phyloP scores from a whole-genome alignment of 163 green algal species.

The Scenedesmus sp. region DNA sequence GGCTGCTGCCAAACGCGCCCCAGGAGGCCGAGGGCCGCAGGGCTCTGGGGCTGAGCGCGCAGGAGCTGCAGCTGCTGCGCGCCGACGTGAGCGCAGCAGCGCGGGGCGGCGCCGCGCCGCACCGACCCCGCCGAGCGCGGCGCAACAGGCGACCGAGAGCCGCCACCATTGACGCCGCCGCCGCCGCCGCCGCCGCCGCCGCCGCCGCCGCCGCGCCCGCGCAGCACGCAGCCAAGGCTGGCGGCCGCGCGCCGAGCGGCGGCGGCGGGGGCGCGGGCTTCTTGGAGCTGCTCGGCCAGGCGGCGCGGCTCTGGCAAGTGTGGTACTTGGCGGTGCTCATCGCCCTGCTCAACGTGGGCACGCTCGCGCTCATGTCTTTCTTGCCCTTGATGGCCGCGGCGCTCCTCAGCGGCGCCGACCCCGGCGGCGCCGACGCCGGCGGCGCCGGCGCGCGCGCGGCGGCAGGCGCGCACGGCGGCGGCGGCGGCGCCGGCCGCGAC shows the following conservation, averaged over 20 bases:
- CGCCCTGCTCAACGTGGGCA: slow-evolving; percentile 7
- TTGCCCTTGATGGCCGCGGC: slow-evolving; percentile 27
- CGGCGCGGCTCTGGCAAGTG: slow-evolving; percentile 4
- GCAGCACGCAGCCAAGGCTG: no score
- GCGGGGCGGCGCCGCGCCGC: not conserved
- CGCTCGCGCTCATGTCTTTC: slow-evolving; percentile 14
- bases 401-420: not conserved
- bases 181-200: no score
- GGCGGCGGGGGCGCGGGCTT: not conserved
- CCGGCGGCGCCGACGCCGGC: not conserved
- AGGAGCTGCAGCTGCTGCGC: slow-evolving; percentile 20
- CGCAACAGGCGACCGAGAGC: no score
- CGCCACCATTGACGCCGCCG: no score
- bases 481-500: no score
- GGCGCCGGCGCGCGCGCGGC: no score
- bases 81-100: slow-evolving; percentile 7
- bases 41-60: not conserved
- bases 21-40: not conserved
- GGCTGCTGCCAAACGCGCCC: slow-evolving; percentile 47
- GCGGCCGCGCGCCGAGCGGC: no score
- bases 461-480: no score
- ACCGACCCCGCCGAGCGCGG: no score
- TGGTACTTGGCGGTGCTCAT: slow-evolving; percentile 25
- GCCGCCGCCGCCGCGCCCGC: no score
- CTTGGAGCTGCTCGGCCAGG: slow-evolving; percentile 4